A percentile compares a stretch with the other conserved stretches of the same genome.
Conservation (phyloP, 169 alveolate genomes). For the Blepharisma undulans region DNA sequence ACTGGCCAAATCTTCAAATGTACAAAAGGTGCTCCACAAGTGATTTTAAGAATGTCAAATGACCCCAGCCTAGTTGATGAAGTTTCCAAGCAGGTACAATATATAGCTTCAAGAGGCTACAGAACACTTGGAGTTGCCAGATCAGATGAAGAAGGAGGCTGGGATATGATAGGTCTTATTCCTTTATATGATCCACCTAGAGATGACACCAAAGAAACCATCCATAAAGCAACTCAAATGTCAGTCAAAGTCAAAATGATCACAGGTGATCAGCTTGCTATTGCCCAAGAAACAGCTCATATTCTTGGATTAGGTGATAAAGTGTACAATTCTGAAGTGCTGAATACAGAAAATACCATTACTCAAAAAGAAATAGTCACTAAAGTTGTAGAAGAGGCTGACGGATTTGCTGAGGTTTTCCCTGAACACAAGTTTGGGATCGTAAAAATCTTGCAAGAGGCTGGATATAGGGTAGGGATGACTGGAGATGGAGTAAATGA, state of each 20-base stretch:
- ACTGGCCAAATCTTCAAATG: conserved; percentile 42
- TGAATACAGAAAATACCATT: conserved; percentile 29
- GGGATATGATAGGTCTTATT: conserved; percentile 58
- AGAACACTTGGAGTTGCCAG: conserved; percentile 37
- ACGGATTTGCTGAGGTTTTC: conserved; percentile 66
- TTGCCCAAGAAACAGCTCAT: conserved; percentile 79
- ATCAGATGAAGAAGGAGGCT: conserved; percentile 30
- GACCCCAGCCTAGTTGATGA: conserved; percentile 26
- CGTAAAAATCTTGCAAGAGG: conserved; percentile 47
- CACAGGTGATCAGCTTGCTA: conserved; percentile 79
- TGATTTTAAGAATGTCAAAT: conserved; percentile 54
- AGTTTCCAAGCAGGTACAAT: conserved; percentile 40
- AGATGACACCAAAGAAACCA: conserved; percentile 71
- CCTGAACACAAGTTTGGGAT: conserved; percentile 58
- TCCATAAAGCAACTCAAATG: conserved; percentile 65
- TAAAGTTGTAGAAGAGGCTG: conserved; percentile 45
- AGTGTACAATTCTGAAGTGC: conserved; percentile 60
- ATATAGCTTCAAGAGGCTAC: conserved; percentile 38
- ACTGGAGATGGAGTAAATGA: conserved; percentile 87
- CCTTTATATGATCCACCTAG: conserved; percentile 68
- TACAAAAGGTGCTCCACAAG: conserved; percentile 70
- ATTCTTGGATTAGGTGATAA: conserved; percentile 65
- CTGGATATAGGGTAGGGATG: conserved; percentile 71
- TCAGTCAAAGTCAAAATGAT: conserved; percentile 70
- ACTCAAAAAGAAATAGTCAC: conserved; percentile 36